Conservation (phyloP, 2,329 filamentous ascomycete genomes). For the Clonostachys chloroleuca region DNA sequence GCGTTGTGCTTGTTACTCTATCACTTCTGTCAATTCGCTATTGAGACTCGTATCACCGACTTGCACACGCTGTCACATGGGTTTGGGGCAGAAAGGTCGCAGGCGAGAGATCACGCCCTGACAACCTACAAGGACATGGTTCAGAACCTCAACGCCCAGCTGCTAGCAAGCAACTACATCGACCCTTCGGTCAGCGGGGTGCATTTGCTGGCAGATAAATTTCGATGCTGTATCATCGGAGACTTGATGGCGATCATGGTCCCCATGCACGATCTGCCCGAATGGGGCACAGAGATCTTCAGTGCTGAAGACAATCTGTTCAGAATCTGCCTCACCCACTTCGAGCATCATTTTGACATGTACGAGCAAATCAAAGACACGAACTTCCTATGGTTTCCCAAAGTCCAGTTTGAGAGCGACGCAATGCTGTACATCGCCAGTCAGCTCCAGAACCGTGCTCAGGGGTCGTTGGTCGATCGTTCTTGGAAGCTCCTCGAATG, state of each 20-base stretch:
- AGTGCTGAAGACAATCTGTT: conserved; percentile 49
- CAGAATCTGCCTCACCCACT: conserved; percentile 43
- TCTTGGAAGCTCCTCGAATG: conserved; percentile 44
- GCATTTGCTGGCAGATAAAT: conserved; percentile 42
- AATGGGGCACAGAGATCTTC: conserved; percentile 44
- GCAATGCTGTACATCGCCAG: conserved; percentile 50
- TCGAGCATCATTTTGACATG: conserved; percentile 40
- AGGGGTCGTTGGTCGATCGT: conserved; percentile 45
- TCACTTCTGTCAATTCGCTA: conserved; percentile 1
- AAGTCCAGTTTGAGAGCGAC: conserved; percentile 50
- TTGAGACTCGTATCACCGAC: conserved; percentile 47
- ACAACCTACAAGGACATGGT: conserved; percentile 36
- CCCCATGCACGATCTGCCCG: conserved; percentile 39
- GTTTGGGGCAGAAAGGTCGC: conserved; percentile 25
- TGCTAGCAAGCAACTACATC: conserved; percentile 43
- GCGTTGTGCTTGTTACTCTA: conserved; percentile 38
- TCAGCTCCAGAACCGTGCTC: conserved; percentile 43
- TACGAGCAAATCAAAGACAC: conserved; percentile 36
- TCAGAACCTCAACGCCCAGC: conserved; percentile 30
- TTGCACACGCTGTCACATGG: conserved; percentile 42
- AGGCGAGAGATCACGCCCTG: conserved; percentile 32
- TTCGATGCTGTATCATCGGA: conserved; percentile 39
- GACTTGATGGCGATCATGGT: conserved; percentile 43
- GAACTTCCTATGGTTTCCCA: conserved; percentile 52
- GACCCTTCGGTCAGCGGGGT: conserved; percentile 47